Evolutionary conservation across 2,329 filamentous ascomycete species (phyloP), one percentile per base, ranked within the genome.

Genomic region (Cryphonectria carpinicola): DNA sequence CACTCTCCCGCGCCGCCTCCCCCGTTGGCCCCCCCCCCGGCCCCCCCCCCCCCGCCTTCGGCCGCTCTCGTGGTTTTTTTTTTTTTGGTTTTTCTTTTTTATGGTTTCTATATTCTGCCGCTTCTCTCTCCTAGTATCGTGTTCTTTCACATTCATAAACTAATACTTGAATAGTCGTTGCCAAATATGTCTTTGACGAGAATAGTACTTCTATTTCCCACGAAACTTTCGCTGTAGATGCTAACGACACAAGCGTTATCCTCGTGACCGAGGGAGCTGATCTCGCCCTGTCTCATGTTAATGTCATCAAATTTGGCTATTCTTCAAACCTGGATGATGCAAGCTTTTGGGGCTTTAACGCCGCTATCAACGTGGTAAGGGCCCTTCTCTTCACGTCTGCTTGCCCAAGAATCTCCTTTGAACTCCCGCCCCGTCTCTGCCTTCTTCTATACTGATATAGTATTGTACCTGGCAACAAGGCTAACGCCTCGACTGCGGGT

Each of bases 341-440:
- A 76, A 52, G 74, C 76, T 19, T 66, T 41, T 70, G 39, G 43
- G 68, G 77, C 0, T 74, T 78, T 68, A 79, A 79, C 69, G 78
- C 78, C 6, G 78, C 76, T 6, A 73, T 79, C 63, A 78, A 77
- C 22, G 74, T 80, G 54, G 74, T 77, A 49, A 80, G 79, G 54
- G 1, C 4, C 28, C 54, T n/a, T 58, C 19, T 5, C 13, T 35
- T 35, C 65, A 74, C 69, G 10, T 78, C 78, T 1, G 76, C 72
- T 13, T 74, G 74, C 0, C 66, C 10, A 4, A 54, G 10, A 25
- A 5, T 54, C 22, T 7, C 49, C 46, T 6, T n/a, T 22, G 7
- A 19, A 46, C 8, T 6, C 49, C 10, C n/a, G 11, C 1, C n/a
- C 49, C 11, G n/a, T 25, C 49, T 25, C 10, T 13, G 4, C 22